These are phyloP conservation scores for Senecio squalidus DNA, from an alignment of 140 eudicot genomes.

Conservation along the genomic window DNA sequence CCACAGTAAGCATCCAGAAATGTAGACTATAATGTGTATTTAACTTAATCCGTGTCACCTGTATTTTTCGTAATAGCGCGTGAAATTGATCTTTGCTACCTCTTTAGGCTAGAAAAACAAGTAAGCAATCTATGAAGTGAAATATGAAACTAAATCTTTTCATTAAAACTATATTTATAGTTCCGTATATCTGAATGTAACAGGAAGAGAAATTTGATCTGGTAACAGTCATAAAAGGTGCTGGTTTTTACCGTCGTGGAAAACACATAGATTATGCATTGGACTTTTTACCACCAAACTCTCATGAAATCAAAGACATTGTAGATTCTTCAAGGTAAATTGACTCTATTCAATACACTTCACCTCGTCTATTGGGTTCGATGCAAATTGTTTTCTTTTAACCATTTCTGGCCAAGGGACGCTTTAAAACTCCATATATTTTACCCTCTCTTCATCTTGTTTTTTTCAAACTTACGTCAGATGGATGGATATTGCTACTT, in stretches of 20 bases:
- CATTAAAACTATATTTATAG: background rate
- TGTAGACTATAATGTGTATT: background rate
- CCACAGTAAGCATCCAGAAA: too few relatives aligned
- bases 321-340: slow-evolving; percentile 45
- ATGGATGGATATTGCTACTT: slow-evolving; percentile 42
- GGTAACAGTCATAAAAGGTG: slow-evolving; percentile 47
- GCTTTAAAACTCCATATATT: background rate
- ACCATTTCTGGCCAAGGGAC: background rate
- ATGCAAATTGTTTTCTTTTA: background rate
- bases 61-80: background rate
- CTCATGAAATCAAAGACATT: slow-evolving; percentile 34
- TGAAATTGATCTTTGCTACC: background rate
- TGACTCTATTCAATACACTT: background rate
- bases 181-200: background rate
- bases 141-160: slow-evolving; percentile 1
- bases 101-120: background rate
- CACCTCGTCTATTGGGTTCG: background rate
- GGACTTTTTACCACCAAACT: slow-evolving; percentile 62
- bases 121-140: background rate
- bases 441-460: background rate
- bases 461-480: slow-evolving; percentile 21
- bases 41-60: background rate
- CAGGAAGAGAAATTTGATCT: slow-evolving; percentile 60
- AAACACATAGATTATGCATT: slow-evolving; percentile 41
- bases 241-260: slow-evolving; percentile 60